Evolutionary conservation across 305 asterid species (phyloP).

Genomic region (Solanum aculeatissimum): DNA sequence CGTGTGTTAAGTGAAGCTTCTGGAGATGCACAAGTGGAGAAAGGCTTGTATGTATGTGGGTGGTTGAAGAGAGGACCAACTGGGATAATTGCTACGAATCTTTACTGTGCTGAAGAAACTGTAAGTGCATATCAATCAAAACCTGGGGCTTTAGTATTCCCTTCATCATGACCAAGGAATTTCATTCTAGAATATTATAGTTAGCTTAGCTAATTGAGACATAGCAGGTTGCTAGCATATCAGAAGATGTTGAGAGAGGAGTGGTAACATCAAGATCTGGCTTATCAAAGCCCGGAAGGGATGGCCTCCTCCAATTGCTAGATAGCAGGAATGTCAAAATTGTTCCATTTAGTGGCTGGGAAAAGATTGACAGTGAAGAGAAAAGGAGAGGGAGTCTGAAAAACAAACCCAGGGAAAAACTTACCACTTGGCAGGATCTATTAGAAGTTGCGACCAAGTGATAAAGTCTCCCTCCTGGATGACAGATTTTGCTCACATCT

Average conservation of each 20-base stretch:
- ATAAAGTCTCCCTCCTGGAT: not conserved
- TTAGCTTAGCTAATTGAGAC: not conserved
- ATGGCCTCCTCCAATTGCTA: conserved; percentile 48
- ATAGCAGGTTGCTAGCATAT: conserved; percentile 56
- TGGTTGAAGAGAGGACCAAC: conserved; percentile 97
- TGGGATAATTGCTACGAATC: conserved; percentile 76
- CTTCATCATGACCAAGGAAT: not conserved
- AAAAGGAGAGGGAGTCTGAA: conserved; percentile 42
- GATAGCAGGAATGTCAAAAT: conserved; percentile 37
- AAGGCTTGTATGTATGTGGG: conserved; percentile 77
- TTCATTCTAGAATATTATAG: not conserved
- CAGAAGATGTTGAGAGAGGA: conserved; percentile 37
- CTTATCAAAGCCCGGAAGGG: conserved; percentile 51
- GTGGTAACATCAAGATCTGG: conserved; percentile 17
- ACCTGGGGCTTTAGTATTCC: not conserved
- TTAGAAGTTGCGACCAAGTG: conserved; percentile 35
- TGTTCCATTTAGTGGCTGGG: conserved; percentile 54
- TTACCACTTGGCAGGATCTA: conserved; percentile 65
- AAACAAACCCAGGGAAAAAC: conserved; percentile 63
- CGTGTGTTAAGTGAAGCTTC: conserved; percentile 40
- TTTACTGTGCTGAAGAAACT: conserved; percentile 79
- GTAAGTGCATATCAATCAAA: conserved; percentile 29
- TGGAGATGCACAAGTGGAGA: conserved; percentile 28
- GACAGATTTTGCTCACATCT: not conserved
- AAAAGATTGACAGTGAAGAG: conserved; percentile 64